Percentiles rank a stretch among this genome's conserved stretches.
phyloP scores from a whole-genome alignment of 495 filamentous ascomycete genomes.

The Aspergillus bridgeri region DNA sequence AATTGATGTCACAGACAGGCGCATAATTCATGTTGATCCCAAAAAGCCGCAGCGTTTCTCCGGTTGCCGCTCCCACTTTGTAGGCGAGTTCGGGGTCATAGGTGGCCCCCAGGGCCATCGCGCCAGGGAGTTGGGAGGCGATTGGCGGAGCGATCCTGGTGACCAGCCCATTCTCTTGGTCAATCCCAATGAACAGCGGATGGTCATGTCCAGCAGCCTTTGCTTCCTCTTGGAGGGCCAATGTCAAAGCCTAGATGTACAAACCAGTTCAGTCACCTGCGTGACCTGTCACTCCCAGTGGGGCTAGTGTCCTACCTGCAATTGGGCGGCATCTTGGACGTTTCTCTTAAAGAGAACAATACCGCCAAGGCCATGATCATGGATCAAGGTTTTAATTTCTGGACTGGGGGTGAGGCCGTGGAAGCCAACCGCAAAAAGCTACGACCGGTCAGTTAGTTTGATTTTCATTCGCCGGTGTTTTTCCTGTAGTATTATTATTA shows the following conservation, averaged over 20 bases:
- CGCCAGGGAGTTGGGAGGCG: slow-evolving; percentile 38
- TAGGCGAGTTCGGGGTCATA: slow-evolving; percentile 38
- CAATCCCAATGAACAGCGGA: slow-evolving; percentile 43
- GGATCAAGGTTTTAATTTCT: slow-evolving; percentile 47
- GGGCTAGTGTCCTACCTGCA: slow-evolving; percentile 27
- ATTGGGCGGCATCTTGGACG: slow-evolving; percentile 36
- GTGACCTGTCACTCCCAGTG: not conserved
- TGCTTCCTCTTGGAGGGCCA: slow-evolving; percentile 39
- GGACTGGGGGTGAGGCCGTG: slow-evolving; percentile 41
- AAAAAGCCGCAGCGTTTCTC: slow-evolving; percentile 32
- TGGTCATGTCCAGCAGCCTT: slow-evolving; percentile 35
- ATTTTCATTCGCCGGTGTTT: not conserved
- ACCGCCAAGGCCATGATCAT: slow-evolving; percentile 43
- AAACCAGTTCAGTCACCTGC: slow-evolving; percentile 3
- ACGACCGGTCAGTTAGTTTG: slow-evolving; percentile 3
- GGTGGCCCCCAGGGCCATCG: slow-evolving; percentile 42
- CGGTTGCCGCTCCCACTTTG: slow-evolving; percentile 33
- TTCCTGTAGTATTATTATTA: not conserved
- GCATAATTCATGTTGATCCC: slow-evolving; percentile 47
- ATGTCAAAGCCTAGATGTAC: slow-evolving; percentile 29
- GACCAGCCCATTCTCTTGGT: slow-evolving; percentile 45
- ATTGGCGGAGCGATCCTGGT: slow-evolving; percentile 44
- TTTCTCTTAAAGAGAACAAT: slow-evolving; percentile 49
- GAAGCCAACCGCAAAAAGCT: slow-evolving; percentile 52
- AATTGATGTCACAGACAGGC: slow-evolving; percentile 44